Conservation (phyloP, 1,139 yeast species). For the Yamadazyma epiphylla region DNA sequence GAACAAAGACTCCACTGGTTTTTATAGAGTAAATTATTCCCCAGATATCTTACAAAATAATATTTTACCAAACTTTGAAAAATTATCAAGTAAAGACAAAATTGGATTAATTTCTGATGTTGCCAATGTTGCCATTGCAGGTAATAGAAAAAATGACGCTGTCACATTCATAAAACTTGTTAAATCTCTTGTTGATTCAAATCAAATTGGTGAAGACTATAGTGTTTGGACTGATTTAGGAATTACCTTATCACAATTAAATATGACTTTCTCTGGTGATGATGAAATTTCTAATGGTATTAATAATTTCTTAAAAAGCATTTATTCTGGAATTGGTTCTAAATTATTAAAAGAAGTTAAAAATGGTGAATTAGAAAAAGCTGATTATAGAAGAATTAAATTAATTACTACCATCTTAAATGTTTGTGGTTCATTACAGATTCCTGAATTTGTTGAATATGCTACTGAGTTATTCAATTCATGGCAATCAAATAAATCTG, state of each 20-base stretch:
- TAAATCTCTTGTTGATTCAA: slow-evolving; percentile 32
- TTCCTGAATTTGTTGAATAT: slow-evolving; percentile 44
- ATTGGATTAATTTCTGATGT: slow-evolving; percentile 68
- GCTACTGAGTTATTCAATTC: slow-evolving; percentile 40
- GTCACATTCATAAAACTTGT: slow-evolving; percentile 43
- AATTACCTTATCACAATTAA: slow-evolving; percentile 38
- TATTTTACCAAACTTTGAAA: slow-evolving; percentile 40
- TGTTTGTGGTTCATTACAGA: slow-evolving; percentile 48
- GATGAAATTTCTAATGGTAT: slow-evolving; percentile 37
- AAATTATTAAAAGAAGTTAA: slow-evolving; percentile 29
- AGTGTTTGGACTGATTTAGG: slow-evolving; percentile 67
- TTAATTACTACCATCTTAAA: slow-evolving; percentile 50
- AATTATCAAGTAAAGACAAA: slow-evolving; percentile 55
- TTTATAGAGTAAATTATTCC: slow-evolving; percentile 65
- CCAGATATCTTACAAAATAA: slow-evolving; percentile 39
- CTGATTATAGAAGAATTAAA: slow-evolving; percentile 44
- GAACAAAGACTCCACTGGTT: slow-evolving; percentile 61
- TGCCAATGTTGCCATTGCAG: slow-evolving; percentile 58
- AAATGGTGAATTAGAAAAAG: slow-evolving; percentile 21
- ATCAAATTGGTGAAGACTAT: slow-evolving; percentile 46
- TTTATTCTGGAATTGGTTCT: slow-evolving; percentile 30
- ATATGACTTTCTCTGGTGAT: slow-evolving; percentile 46
- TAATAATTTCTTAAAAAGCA: slow-evolving; percentile 31
- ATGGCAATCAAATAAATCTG: slow-evolving; percentile 23
- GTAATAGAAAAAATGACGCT: slow-evolving; percentile 44